These are phyloP conservation scores for Myxozyma monticola DNA, from an alignment of 805 yeast species.

Conservation along the genomic window DNA sequence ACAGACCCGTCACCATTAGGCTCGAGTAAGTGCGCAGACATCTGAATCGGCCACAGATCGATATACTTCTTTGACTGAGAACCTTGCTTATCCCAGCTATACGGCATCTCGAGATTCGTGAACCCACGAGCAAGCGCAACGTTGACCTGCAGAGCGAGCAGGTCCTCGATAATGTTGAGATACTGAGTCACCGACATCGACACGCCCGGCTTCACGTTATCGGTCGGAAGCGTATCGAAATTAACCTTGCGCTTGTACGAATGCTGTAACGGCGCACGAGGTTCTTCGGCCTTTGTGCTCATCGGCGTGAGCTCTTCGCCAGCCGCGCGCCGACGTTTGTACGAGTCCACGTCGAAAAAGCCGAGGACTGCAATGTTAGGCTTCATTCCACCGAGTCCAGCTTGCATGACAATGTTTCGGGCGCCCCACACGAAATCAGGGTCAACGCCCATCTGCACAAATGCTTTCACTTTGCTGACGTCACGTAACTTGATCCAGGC, in stretches of 20 bases:
- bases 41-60: slow-evolving; percentile 94
- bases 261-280: slow-evolving; percentile 12
- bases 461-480: slow-evolving; percentile 76
- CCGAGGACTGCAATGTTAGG: slow-evolving; percentile 95
- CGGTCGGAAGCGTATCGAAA: slow-evolving; percentile 69
- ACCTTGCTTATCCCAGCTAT: slow-evolving; percentile 31
- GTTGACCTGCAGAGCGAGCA: slow-evolving; percentile 82
- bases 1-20: slow-evolving; percentile 65
- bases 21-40: slow-evolving; percentile 78
- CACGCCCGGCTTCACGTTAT: slow-evolving; percentile 67
- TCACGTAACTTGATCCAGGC: slow-evolving; percentile 89
- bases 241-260: slow-evolving; percentile 34
- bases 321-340: slow-evolving; percentile 5
- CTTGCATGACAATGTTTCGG: slow-evolving; percentile 83
- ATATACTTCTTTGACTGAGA: slow-evolving; percentile 50
- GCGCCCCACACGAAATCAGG: slow-evolving; percentile 94
- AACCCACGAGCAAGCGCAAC: slow-evolving; percentile 95
- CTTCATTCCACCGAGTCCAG: slow-evolving; percentile 98
- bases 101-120: slow-evolving; percentile 63
- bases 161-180: slow-evolving; percentile 90
- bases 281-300: slow-evolving; percentile 14
- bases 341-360: slow-evolving; percentile 57
- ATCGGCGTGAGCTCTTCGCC: slow-evolving; percentile 8
- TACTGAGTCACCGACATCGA: slow-evolving; percentile 74
- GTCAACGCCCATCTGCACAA: slow-evolving; percentile 88